A percentile compares a stretch with the other conserved stretches of the same genome.
Evolutionary conservation across 1,284 basidiomycete species (phyloP).

Genomic region (Pascua guehoae): DNA sequence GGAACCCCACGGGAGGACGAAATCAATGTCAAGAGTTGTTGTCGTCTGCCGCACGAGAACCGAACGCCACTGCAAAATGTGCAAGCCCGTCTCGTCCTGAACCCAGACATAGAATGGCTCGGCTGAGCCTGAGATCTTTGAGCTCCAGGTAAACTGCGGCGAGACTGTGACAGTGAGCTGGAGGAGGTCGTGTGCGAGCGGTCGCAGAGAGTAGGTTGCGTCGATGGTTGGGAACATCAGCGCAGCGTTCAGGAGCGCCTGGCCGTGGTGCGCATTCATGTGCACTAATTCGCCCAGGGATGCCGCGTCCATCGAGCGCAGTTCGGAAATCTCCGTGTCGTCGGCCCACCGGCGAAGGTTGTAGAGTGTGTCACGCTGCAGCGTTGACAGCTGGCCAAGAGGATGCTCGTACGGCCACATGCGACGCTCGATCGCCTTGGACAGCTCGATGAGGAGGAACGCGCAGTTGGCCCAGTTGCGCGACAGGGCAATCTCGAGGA

Average conservation of each 20-base stretch:
- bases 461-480: conserved; percentile 84
- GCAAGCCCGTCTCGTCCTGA: conserved; percentile 73
- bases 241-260: conserved; percentile 73
- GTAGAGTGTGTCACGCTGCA: conserved; percentile 76
- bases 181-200: conserved; percentile 78
- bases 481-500: conserved; percentile 91
- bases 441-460: conserved; percentile 78
- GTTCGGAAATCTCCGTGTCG: conserved; percentile 72
- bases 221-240: conserved; percentile 76
- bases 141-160: conserved; percentile 79
- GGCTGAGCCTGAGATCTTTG: conserved; percentile 66
- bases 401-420: conserved; percentile 97
- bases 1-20: conserved; percentile 69
- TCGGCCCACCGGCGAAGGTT: conserved; percentile 78
- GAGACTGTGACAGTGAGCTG: conserved; percentile 66
- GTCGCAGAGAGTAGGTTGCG: conserved; percentile 69
- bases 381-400: conserved; percentile 66
- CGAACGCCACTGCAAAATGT: conserved; percentile 79
- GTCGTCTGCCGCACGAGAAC: conserved; percentile 67
- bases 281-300: conserved; percentile 82
- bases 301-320: conserved; percentile 67
- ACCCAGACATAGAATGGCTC: conserved; percentile 98
- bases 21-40: conserved; percentile 64
- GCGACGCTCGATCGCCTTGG: conserved; percentile 87
- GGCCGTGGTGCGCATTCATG: conserved; percentile 80